A percentile compares a stretch with the other conserved stretches of the same genome.
phyloP scores from a whole-genome alignment of 495 filamentous ascomycete genomes.

The Neurospora sp. region DNA sequence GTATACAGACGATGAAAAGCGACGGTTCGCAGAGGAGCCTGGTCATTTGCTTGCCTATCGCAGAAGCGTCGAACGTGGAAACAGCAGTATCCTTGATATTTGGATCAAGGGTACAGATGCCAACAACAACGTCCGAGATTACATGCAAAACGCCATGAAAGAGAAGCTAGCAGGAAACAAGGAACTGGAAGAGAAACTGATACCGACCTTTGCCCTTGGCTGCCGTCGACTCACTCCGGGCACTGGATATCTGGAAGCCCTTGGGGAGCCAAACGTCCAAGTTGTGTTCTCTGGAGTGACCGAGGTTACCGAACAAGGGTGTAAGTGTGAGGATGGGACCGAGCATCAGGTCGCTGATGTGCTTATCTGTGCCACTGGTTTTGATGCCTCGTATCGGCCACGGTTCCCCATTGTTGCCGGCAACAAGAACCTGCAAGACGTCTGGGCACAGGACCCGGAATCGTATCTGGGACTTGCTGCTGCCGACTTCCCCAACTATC shows the following conservation, averaged over 20 bases:
- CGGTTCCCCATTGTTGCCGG: slow-evolving; percentile 43
- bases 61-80: slow-evolving; percentile 17
- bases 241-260: slow-evolving; percentile 48
- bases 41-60: slow-evolving; percentile 15
- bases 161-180: slow-evolving; percentile 16
- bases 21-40: slow-evolving; percentile 20
- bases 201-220: slow-evolving; percentile 49
- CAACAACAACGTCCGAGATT: slow-evolving; percentile 10
- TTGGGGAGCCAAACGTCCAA: slow-evolving; percentile 38
- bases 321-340: slow-evolving; percentile 17
- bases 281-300: slow-evolving; percentile 31
- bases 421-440: slow-evolving; percentile 33
- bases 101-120: slow-evolving; percentile 24
- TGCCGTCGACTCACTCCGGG: slow-evolving; percentile 55
- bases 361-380: slow-evolving; percentile 51
- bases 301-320: slow-evolving; percentile 37
- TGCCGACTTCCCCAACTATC: slow-evolving; percentile 48
- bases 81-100: slow-evolving; percentile 29
- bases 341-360: slow-evolving; percentile 24
- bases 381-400: slow-evolving; percentile 42
- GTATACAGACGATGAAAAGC: slow-evolving; percentile 20
- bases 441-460: slow-evolving; percentile 39
- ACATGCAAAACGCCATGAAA: slow-evolving; percentile 9
- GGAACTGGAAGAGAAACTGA: slow-evolving; percentile 25
- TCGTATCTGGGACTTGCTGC: slow-evolving; percentile 46